Evolutionary conservation across 106 monocot genomes (phyloP).

Genomic region (Dendrobium catenatum): DNA sequence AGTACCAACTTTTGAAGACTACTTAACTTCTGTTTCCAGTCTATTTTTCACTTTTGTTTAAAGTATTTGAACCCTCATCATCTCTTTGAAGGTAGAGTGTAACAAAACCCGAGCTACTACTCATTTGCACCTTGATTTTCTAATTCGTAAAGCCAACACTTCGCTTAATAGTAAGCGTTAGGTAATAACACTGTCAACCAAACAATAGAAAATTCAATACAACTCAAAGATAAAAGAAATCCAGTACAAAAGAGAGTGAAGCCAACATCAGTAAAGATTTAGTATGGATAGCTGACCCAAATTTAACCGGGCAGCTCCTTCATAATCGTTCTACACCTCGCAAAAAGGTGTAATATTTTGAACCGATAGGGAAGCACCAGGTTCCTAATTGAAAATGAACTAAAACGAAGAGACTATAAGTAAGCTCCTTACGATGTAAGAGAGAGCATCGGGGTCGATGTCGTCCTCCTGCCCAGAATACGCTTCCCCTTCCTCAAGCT

Average conservation of each 20-base stretch:
- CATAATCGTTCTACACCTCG: neutral
- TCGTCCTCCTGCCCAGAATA: slow-evolving; percentile 31
- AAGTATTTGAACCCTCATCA: neutral
- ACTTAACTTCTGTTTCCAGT: neutral
- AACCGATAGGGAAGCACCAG: neutral
- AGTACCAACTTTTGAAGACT: neutral
- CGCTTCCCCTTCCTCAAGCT: slow-evolving; percentile 66
- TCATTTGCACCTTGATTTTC: neutral
- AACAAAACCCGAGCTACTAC: neutral
- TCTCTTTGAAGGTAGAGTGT: neutral
- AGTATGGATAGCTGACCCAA: neutral
- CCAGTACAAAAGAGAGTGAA: neutral
- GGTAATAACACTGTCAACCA: neutral
- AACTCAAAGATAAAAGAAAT: neutral
- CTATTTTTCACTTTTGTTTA: neutral
- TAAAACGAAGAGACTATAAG: neutral
- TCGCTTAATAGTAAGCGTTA: neutral
- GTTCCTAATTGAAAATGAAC: neutral
- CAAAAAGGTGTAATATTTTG: neutral
- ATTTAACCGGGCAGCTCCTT: neutral
- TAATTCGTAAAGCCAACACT: neutral
- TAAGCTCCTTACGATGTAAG: slow-evolving; percentile 50
- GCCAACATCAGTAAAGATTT: neutral
- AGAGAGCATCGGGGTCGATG: slow-evolving; percentile 43
- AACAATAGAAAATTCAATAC: neutral